Base-by-base conservation (phyloP, 805 yeast genomes). In the Saccharomycopsis sp. region DNA sequence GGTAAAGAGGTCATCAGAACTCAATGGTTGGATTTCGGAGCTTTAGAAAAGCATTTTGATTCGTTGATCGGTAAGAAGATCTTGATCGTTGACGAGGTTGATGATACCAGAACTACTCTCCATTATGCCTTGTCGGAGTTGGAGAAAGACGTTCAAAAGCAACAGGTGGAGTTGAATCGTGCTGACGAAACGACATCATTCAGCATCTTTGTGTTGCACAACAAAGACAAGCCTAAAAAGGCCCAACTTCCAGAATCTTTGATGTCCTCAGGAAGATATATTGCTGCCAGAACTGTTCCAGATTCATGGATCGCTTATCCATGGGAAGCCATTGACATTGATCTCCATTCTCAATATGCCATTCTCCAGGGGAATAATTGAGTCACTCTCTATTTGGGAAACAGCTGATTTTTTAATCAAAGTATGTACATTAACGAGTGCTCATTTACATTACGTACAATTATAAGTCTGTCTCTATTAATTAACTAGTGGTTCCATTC, bases 271-370 rank as follows among this genome's bases (percentile, higher is more conserved):
- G 86, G 86, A 56, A 78, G 82, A 61, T 89, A 89, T 70, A 71
- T 85, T 53, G 87, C 89, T 55, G 96, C 93, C 47, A 77, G 81
- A 65, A 84, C 87, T 47, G 86, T 87, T 47, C 84, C 83, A 24
- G 96, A 89, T 68, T 75, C 75, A 66, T 89, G 96, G 96, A 83
- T 89, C 65, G 91, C 93, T 49, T 89, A 89, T 71, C 96, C 96
- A 47, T 89, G 96, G 96, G 96, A 89, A 69, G 86, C 94, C 19
- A 73, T 71, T 25, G 94, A 89, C 71, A 89, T 89, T 64, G 96
- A 87, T 67, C 77, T 76, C 62, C 96, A 89, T 69, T 85, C 94
- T 23, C 75, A 75, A 63, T 67, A 69, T 42, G 93, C 96, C 29
- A 73, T 75, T 56, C 75, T 73, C 56, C 96, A 88, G 73, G 92